Percentiles rank a stretch among this genome's conserved stretches.
These are phyloP conservation scores for Xylaria nigripes DNA, from an alignment of 495 filamentous ascomycete species.

Conservation along the genomic window DNA sequence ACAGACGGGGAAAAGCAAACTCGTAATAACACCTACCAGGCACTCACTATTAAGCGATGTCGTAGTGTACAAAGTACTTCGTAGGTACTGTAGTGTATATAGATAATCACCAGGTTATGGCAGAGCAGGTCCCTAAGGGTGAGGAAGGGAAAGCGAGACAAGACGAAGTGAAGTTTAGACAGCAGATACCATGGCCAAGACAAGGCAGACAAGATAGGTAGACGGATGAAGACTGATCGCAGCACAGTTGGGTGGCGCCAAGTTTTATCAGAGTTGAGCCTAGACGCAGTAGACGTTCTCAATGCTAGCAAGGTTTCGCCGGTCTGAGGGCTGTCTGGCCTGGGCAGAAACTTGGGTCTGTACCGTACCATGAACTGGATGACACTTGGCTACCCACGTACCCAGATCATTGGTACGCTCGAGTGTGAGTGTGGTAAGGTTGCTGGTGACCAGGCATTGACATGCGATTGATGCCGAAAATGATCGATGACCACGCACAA, in stretches of 20 bases:
- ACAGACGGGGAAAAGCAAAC: neutral
- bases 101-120: too few species aligned
- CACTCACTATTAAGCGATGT: neutral
- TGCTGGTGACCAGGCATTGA: neutral
- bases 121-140: too few species aligned
- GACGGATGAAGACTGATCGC: neutral
- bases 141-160: neutral
- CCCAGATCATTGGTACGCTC: slow-evolving; percentile 8
- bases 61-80: too few species aligned
- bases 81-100: too few species aligned
- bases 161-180: neutral
- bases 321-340: slow-evolving; percentile 1
- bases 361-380: neutral
- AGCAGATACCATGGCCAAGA: neutral
- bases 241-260: slow-evolving; percentile 3
- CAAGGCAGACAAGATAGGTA: neutral
- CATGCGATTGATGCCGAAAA: neutral
- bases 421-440: neutral
- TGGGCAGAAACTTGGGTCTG: slow-evolving; percentile 6
- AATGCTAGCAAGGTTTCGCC: slow-evolving; percentile 9
- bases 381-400: slow-evolving; percentile 5
- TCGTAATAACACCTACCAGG: neutral
- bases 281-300: slow-evolving; percentile 1
- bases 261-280: slow-evolving; percentile 7
- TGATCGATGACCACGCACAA: slow-evolving; percentile 4